Conservation (phyloP, 208 protist species). For the Wallacemonas sp. region DNA sequence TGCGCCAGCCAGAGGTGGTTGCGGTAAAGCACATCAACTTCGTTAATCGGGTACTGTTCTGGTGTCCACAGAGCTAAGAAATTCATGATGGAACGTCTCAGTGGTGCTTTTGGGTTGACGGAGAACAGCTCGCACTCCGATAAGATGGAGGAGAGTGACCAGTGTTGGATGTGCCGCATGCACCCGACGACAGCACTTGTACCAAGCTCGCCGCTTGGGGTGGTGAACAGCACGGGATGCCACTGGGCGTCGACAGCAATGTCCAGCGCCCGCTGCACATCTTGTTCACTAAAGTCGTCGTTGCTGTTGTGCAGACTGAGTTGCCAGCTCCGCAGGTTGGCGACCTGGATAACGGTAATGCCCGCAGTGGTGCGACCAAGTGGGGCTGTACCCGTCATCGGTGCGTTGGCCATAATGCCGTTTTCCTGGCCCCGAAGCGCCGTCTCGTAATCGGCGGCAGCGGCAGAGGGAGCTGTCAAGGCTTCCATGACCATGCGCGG, state of each 20-base stretch:
- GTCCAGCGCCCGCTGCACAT: conserved; percentile 73
- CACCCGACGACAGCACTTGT: conserved; percentile 87
- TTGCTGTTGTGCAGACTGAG: conserved; percentile 41
- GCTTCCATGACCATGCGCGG: conserved; percentile 43
- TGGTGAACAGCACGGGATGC: conserved; percentile 90
- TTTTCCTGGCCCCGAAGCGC: not conserved
- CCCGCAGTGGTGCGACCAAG: no score
- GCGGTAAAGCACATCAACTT: conserved; percentile 32
- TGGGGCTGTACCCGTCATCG: no score
- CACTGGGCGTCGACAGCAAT: conserved; percentile 74
- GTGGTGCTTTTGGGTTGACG: conserved; percentile 22
- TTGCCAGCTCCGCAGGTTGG: conserved; percentile 64
- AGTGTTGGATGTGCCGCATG: conserved; percentile 83
- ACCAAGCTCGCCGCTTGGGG: conserved; percentile 82
- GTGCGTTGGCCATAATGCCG: no score
- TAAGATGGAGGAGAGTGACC: conserved; percentile 72
- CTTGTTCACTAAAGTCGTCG: conserved; percentile 71
- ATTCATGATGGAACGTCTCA: conserved; percentile 51
- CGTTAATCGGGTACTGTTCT: conserved; percentile 48
- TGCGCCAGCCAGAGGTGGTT: conserved; percentile 19
- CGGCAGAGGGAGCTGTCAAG: not conserved
- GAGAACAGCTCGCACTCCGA: conserved; percentile 84
- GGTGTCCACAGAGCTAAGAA: conserved; percentile 76
- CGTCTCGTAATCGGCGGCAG: not conserved
- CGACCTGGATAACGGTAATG: conserved; percentile 56